Evolutionary conservation across 83 land plant genomes (phyloP).

Genomic region (Thuja plicata): DNA sequence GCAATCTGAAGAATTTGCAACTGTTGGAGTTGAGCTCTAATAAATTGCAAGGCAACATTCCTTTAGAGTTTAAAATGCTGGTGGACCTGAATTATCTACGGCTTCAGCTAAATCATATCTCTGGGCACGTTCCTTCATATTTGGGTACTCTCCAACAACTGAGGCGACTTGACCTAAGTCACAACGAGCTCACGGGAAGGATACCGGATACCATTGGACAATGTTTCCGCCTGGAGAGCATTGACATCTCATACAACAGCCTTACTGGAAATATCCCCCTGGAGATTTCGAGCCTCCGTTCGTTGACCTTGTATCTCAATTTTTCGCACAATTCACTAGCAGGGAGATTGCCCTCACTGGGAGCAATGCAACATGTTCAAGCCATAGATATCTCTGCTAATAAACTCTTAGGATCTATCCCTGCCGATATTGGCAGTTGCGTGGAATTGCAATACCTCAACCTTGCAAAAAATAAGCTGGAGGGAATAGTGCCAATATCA

Average conservation of each 20-base stretch:
- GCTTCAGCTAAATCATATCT: slow-evolving; percentile 12
- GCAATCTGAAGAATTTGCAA: neutral
- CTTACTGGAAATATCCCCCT: slow-evolving; percentile 22
- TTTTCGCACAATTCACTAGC: slow-evolving; percentile 24
- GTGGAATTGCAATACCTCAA: slow-evolving; percentile 7
- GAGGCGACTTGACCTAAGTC: slow-evolving; percentile 13
- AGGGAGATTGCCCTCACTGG: slow-evolving; percentile 26
- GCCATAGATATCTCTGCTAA: slow-evolving; percentile 36
- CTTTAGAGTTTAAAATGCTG: neutral
- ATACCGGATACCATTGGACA: slow-evolving; percentile 17
- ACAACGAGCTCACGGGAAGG: slow-evolving; percentile 17
- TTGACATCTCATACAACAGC: slow-evolving; percentile 24
- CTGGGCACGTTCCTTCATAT: slow-evolving; percentile 12
- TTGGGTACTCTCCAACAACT: slow-evolving; percentile 5
- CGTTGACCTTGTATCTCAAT: slow-evolving; percentile 17
- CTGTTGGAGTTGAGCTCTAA: neutral
- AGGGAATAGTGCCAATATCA: slow-evolving; percentile 2
- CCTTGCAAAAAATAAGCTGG: slow-evolving; percentile 11
- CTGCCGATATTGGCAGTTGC: slow-evolving; percentile 9
- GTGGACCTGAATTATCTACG: neutral
- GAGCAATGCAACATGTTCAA: slow-evolving; percentile 18
- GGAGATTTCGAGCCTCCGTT: slow-evolving; percentile 18
- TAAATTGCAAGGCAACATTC: slow-evolving; percentile 18
- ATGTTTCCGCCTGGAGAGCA: slow-evolving; percentile 15
- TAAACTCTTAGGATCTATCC: slow-evolving; percentile 20